phyloP scores from a whole-genome alignment of 495 filamentous ascomycete species.

The Friedmanniomyces simplex region DNA sequence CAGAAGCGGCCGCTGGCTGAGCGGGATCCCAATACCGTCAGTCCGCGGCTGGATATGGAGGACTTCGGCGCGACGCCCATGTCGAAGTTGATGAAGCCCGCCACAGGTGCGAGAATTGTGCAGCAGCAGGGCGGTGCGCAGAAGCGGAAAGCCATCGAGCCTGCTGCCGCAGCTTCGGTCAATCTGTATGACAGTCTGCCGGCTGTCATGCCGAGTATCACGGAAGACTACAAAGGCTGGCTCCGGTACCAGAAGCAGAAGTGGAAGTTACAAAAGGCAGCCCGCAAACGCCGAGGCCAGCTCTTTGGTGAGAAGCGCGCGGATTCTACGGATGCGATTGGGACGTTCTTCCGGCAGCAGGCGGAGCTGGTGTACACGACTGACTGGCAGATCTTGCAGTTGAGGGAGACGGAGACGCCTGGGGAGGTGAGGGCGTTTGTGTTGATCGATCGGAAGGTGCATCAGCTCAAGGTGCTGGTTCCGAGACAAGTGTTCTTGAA shows the following conservation, averaged over 20 bases:
- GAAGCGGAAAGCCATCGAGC: slow-evolving; percentile 75
- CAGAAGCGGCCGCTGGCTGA: slow-evolving; percentile 64
- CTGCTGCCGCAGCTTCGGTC: slow-evolving; percentile 38
- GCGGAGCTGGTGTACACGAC: slow-evolving; percentile 79
- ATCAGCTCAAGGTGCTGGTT: slow-evolving; percentile 79
- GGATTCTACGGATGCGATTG: slow-evolving; percentile 59
- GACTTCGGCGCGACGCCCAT: slow-evolving; percentile 56
- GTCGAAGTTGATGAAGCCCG: slow-evolving; percentile 45
- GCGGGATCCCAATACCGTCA: slow-evolving; percentile 56
- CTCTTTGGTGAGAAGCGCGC: slow-evolving; percentile 80
- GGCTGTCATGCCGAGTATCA: slow-evolving; percentile 72
- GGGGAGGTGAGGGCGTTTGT: slow-evolving; percentile 84
- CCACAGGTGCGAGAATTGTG: slow-evolving; percentile 54
- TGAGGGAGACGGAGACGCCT: slow-evolving; percentile 65
- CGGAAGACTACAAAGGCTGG: slow-evolving; percentile 81
- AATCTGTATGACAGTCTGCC: slow-evolving; percentile 83
- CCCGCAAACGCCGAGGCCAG: slow-evolving; percentile 74
- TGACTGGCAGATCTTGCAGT: slow-evolving; percentile 90
- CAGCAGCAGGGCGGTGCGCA: slow-evolving; percentile 44
- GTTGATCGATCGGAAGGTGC: slow-evolving; percentile 84
- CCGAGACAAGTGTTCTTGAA: slow-evolving; percentile 86
- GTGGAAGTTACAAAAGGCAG: slow-evolving; percentile 96
- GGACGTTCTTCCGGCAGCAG: slow-evolving; percentile 81
- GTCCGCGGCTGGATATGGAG: slow-evolving; percentile 66
- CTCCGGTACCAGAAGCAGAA: slow-evolving; percentile 95